Conservation (phyloP, 306 rosid species). For the Dicorynia guianensis region DNA sequence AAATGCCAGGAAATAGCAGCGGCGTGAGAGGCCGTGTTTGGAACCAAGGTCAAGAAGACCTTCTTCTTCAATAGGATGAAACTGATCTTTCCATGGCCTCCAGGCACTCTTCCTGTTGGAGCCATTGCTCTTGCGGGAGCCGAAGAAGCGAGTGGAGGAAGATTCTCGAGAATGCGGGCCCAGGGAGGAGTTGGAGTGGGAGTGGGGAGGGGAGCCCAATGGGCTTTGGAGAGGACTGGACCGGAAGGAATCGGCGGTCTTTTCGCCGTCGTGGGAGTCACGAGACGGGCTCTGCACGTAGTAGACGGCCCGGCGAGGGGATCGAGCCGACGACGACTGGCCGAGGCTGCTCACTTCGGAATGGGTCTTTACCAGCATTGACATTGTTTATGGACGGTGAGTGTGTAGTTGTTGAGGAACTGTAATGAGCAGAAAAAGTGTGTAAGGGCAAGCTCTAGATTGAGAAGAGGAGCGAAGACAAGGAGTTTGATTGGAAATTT, state of each 20-base stretch:
- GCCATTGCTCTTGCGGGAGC: slow-evolving; percentile 54
- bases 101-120: slow-evolving; percentile 52
- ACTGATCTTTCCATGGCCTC: slow-evolving; percentile 75
- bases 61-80: slow-evolving; percentile 81
- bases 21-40: slow-evolving; percentile 47
- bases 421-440: neutral
- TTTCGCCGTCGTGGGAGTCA: slow-evolving; percentile 86
- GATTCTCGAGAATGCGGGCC: slow-evolving; percentile 92
- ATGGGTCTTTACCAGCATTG: slow-evolving; percentile 75
- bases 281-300: slow-evolving; percentile 91
- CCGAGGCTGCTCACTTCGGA: slow-evolving; percentile 88
- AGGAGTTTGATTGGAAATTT: neutral
- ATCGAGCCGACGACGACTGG: slow-evolving; percentile 77
- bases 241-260: slow-evolving; percentile 82
- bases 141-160: slow-evolving; percentile 85
- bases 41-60: slow-evolving; percentile 61
- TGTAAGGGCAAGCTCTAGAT: neutral
- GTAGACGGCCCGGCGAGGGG: slow-evolving; percentile 72
- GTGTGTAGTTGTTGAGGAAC: neutral
- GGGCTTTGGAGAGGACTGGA: slow-evolving; percentile 88
- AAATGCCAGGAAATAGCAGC: slow-evolving; percentile 71
- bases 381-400: slow-evolving; percentile 27
- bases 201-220: slow-evolving; percentile 90
- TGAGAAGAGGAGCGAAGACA: neutral
- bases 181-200: slow-evolving; percentile 88